Evolutionary conservation across 805 yeast species (phyloP), one percentile per base, ranked within the genome.

Genomic region (Ascoidea rubescens): DNA sequence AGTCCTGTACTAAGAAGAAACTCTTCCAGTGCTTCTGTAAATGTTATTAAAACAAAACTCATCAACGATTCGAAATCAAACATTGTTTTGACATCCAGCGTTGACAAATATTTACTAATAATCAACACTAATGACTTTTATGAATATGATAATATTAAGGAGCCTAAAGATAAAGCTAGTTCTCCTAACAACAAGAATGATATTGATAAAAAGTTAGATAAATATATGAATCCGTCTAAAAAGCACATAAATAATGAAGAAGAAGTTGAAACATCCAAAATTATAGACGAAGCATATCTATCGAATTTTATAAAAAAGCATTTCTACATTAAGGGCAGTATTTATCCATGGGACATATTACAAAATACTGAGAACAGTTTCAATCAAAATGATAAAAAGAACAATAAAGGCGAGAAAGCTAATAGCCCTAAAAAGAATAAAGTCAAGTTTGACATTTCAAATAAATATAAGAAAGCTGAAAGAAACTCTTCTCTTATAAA

Each of bases 201-300:
- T 28, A 53, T 48, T 21, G 56, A 54, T 5, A 56, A 50, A n/a
- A 56, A 48, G n/a, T 50, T 43, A 16, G 57, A 51, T 17, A 53
- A 50, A 12, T 62, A 57, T 12, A 48, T 42, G 17, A 57, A 56
- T 17, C 60, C 54, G 16, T 56, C 52, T 30, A 62, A 57, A 10
- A 62, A 55, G 2, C 58, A 55, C 7, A 21, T 21, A 21, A 58
- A 55, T 4, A 57, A 57, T n/a, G 52, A 33, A n/a, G 57, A 51
- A 31, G 51, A 47, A 4, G 50, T 7, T 7, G 55, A 37, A 10
- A 10, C 43, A 8, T 37, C 43, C 43, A 37, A 37, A 37, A 14
- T 37, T 37, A 14, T 48, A 4, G 42, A 46, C 4, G 42, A 52
- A 45, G 21, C 47, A 8, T 48, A 50, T 5, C 5, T 52, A n/a